phyloP scores from a whole-genome alignment of 2,329 filamentous ascomycete genomes.

The Trichothecium roseum region DNA sequence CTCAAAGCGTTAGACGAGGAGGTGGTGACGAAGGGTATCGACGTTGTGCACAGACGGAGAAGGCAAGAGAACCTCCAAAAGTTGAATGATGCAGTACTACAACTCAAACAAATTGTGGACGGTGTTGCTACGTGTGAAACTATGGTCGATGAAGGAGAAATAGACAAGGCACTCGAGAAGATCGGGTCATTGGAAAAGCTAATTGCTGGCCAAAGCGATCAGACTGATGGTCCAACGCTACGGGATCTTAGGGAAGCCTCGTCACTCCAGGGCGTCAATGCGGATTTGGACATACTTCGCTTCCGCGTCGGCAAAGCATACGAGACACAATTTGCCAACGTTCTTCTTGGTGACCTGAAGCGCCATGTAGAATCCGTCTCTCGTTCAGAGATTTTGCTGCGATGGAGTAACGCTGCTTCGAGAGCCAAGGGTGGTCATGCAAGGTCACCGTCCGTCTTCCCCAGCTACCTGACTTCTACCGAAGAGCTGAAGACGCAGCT shows the following conservation, averaged over 20 bases:
- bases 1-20: constrained; percentile 74
- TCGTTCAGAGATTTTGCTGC: constrained; percentile 61
- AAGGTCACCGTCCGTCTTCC: constrained; percentile 58
- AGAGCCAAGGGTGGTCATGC: constrained; percentile 58
- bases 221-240: constrained; percentile 20
- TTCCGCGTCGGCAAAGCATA: constrained; percentile 79
- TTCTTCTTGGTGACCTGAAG: constrained; percentile 69
- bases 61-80: constrained; percentile 76
- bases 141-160: constrained; percentile 71
- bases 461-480: constrained; percentile 68
- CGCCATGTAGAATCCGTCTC: constrained; percentile 70
- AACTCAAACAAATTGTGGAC: constrained; percentile 70
- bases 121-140: constrained; percentile 68
- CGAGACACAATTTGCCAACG: constrained; percentile 67
- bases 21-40: constrained; percentile 74
- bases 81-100: constrained; percentile 71
- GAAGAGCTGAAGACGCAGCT: constrained; percentile 62
- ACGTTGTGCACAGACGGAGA: constrained; percentile 74
- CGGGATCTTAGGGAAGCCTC: constrained; percentile 67
- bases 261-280: constrained; percentile 69
- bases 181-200: constrained; percentile 72
- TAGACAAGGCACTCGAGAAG: constrained; percentile 67
- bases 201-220: constrained; percentile 59
- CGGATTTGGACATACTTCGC: constrained; percentile 66
- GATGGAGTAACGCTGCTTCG: constrained; percentile 73